Evolutionary conservation across 2,329 filamentous ascomycete genomes (phyloP).

Genomic region (Podosphaera fusca): DNA sequence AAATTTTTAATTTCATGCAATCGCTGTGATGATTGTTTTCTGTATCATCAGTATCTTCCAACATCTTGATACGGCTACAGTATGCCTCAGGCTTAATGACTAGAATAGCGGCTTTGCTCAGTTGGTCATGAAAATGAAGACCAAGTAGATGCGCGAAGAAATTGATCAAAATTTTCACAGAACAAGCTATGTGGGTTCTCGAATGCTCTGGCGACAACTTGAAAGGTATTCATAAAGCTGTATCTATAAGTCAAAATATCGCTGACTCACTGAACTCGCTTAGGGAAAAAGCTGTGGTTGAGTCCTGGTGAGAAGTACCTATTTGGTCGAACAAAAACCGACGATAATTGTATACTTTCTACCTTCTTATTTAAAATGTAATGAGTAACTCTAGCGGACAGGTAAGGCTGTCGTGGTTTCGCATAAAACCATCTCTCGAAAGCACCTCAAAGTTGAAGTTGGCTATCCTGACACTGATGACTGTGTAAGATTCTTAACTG

Average conservation of each 20-base stretch:
- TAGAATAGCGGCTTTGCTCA: too few species aligned
- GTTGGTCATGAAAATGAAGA: too few species aligned
- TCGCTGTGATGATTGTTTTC: too few species aligned
- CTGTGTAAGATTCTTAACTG: conserved; percentile 29
- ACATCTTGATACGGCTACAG: too few species aligned
- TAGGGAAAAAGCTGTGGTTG: conserved; percentile 58
- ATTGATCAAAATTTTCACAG: too few species aligned
- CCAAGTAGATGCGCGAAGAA: too few species aligned
- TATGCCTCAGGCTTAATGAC: too few species aligned
- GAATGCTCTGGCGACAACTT: conserved; percentile 31
- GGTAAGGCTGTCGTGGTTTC: conserved; percentile 46
- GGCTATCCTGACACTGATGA: conserved; percentile 39
- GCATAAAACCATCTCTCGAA: conserved; percentile 66
- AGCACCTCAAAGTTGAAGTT: conserved; percentile 63
- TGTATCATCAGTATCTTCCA: too few species aligned
- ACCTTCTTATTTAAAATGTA: neutral
- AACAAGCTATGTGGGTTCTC: conserved; percentile 24
- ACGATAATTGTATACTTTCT: conserved; percentile 8
- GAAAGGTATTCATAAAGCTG: conserved; percentile 17
- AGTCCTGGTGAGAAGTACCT: conserved; percentile 67
- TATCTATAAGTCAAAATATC: neutral
- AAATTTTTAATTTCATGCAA: too few species aligned
- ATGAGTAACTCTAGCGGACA: neutral
- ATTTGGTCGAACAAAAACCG: conserved; percentile 55
- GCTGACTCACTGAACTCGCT: neutral